These are phyloP conservation scores for Physocladia obscura DNA, from an alignment of 192 early-diverging fungal genomes.

Conservation along the genomic window DNA sequence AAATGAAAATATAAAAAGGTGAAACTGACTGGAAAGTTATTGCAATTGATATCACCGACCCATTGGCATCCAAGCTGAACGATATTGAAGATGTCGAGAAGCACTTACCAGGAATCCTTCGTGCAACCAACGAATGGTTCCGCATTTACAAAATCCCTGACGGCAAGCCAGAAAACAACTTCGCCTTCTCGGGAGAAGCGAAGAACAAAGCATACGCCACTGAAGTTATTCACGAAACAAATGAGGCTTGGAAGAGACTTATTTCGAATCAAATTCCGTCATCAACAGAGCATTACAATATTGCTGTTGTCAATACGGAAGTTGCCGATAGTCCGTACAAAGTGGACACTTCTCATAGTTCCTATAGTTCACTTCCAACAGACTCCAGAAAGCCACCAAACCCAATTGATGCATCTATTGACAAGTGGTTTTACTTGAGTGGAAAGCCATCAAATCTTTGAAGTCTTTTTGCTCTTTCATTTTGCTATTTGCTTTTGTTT, in stretches of 20 bases:
- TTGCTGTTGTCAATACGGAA: conserved; percentile 63
- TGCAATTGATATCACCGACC: conserved; percentile 96
- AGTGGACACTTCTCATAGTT: conserved; percentile 55
- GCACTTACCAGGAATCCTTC: conserved; percentile 91
- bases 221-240: conserved; percentile 87
- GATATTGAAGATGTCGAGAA: conserved; percentile 99
- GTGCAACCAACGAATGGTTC: conserved; percentile 99
- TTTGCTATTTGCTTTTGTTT: no score
- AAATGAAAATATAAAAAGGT: no score
- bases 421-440: conserved; percentile 99
- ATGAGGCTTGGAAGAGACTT: conserved; percentile 90
- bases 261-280: conserved; percentile 63
- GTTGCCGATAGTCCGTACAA: conserved; percentile 75
- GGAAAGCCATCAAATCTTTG: conserved; percentile 56
- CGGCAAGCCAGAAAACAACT: conserved; percentile 99
- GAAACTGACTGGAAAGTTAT: conserved; percentile 99
- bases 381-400: conserved; percentile 52
- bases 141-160: conserved; percentile 99
- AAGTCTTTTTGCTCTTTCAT: no score
- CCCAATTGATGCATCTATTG: conserved; percentile 81
- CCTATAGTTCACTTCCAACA: conserved; percentile 58
- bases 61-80: conserved; percentile 94
- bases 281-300: conserved; percentile 72
- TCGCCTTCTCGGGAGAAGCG: conserved; percentile 87
- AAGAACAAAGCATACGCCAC: conserved; percentile 80